Evolutionary conservation across 352 stramenopile species (phyloP), one percentile per base, ranked within the genome.

Genomic region (Pythium monospermum): DNA sequence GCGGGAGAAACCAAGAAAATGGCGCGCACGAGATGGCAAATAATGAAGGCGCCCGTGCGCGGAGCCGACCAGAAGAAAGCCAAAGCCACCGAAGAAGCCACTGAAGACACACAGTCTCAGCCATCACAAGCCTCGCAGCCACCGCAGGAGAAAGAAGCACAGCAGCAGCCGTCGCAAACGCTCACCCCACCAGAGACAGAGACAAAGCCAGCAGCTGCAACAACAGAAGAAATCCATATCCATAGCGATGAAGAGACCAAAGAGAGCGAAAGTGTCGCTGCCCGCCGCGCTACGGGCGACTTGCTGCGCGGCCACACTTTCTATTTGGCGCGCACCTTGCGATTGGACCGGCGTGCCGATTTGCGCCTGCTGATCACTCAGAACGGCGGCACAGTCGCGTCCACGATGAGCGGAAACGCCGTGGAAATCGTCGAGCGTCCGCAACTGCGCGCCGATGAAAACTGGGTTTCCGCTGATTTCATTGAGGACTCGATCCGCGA

Each of bases 391-490:
- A 19, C 50, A 2, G 57, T 81, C n/a, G 57, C 62, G 6, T 2
- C 31, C 1, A 21, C 25, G 16, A 26, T 49, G 16, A 18, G 15
- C 0, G 23, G 10, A 7, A 46, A 31, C 19, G 48, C 59, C 7
- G 56, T 74, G 30, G 63, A 83, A 43, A 59, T 87, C 31, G 76
- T 85, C 16, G 57, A 69, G 41, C 64, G 31, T 23, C 55, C 61
- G 3, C 33, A 54, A 22, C 54, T 85, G 26, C 40, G 63, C 46
- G 35, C 43, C 12, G 49, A 44, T 1, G 45, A 60, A 21, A 15
- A 70, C 40, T 73, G 64, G 71, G 62, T 88, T 23, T 59, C 75
- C 6, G 56, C 52, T 6, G 64, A 72, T 16, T 86, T 83, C 45
- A 49, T 88, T 26, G 59, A 67, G 38, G 66, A 85, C 50, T 82